Conservation (phyloP, 805 yeast species). For the Metahyphopichia silvanorum region DNA sequence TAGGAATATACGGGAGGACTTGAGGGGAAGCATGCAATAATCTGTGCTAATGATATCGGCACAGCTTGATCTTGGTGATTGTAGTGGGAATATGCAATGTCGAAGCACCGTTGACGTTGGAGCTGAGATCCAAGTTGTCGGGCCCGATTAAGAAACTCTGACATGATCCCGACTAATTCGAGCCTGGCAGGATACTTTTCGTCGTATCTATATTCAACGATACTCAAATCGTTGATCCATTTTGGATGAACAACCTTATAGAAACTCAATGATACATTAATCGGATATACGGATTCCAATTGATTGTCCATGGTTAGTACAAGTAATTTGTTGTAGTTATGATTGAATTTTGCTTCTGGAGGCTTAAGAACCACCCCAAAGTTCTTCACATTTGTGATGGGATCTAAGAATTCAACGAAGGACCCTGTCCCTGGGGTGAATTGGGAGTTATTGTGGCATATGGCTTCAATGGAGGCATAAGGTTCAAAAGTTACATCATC, state of each 20-base stretch:
- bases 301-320: conserved; percentile 34
- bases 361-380: conserved; percentile 38
- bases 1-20: conserved; percentile 7
- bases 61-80: conserved; percentile 10
- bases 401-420: conserved; percentile 31
- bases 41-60: conserved; percentile 11
- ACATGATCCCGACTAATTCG: conserved; percentile 17
- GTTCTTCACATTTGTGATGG: conserved; percentile 8
- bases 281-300: conserved; percentile 20
- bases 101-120: conserved; percentile 6
- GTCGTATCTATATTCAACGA: conserved; percentile 21
- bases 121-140: conserved; percentile 9
- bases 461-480: neutral
- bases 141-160: conserved; percentile 20
- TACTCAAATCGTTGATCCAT: conserved; percentile 11
- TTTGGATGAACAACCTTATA: conserved; percentile 20
- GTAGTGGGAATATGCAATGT: conserved; percentile 20
- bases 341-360: conserved; percentile 30
- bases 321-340: conserved; percentile 24
- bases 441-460: neutral
- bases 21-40: conserved; percentile 8
- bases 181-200: conserved; percentile 13
- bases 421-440: conserved; percentile 24
- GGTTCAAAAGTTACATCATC: too few species aligned
- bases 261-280: conserved; percentile 27